These are phyloP conservation scores for Salix viminalis DNA, from an alignment of 345 rosid species.

Conservation along the genomic window DNA sequence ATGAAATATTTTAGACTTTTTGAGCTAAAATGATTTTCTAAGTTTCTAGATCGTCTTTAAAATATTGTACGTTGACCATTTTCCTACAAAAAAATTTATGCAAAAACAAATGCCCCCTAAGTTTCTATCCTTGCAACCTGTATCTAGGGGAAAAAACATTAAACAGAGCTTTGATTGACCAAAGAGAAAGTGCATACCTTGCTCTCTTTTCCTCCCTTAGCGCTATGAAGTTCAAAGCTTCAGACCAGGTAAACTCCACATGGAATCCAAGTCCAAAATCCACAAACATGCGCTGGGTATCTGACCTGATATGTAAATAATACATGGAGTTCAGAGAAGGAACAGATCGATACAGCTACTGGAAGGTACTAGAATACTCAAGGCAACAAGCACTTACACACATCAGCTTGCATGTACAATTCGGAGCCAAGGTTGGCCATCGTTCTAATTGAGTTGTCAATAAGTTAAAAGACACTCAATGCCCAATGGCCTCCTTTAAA, in stretches of 20 bases:
- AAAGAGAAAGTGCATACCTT: constrained; percentile 35
- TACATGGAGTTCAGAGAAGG: not conserved
- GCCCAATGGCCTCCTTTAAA: not conserved
- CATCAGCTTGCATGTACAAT: constrained; percentile 83
- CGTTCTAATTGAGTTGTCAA: constrained; percentile 34
- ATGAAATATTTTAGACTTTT: too few relatives aligned
- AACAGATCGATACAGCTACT: not conserved
- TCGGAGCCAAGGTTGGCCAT: constrained; percentile 95
- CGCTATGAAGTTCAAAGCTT: constrained; percentile 60
- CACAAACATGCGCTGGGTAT: constrained; percentile 59
- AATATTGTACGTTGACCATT: too few relatives aligned
- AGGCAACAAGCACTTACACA: constrained; percentile 53
- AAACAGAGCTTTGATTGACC: not conserved
- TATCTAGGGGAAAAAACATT: not conserved
- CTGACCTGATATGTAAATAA: constrained; percentile 39
- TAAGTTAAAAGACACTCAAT: not conserved
- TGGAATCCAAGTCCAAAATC: constrained; percentile 78
- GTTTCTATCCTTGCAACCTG: not conserved
- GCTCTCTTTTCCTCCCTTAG: constrained; percentile 57
- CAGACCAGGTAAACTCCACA: constrained; percentile 79
- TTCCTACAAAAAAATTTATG: too few relatives aligned
- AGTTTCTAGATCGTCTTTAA: too few relatives aligned
- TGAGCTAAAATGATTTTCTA: too few relatives aligned
- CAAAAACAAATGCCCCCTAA: too few relatives aligned
- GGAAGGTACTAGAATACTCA: not conserved